Conservation (phyloP, 1,284 basidiomycete genomes). For the Fomes fomentarius region DNA sequence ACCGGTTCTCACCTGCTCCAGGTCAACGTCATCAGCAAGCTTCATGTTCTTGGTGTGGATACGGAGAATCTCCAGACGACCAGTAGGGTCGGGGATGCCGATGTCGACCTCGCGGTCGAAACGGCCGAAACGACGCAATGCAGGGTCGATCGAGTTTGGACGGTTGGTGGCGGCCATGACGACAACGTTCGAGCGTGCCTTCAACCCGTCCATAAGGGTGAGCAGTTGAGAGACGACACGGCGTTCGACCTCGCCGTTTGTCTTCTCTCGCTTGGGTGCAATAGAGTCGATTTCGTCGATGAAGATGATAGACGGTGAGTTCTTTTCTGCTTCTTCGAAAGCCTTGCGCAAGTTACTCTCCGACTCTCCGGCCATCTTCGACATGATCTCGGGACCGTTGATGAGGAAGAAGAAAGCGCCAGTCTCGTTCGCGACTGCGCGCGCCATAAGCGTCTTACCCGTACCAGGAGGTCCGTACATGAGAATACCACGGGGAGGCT, state of each 20-base stretch:
- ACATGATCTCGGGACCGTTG: conserved; percentile 99
- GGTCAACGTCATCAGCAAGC: conserved; percentile 95
- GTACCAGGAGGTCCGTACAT: conserved; percentile 98
- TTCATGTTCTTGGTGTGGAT: conserved; percentile 99
- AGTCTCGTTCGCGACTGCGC: conserved; percentile 99
- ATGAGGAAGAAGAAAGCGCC: conserved; percentile 99
- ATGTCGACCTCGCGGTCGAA: conserved; percentile 99
- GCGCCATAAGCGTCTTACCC: conserved; percentile 98
- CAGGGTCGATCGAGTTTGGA: conserved; percentile 99
- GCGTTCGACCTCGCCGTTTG: conserved; percentile 98
- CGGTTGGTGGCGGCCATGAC: conserved; percentile 99
- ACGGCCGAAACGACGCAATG: conserved; percentile 96
- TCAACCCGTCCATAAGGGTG: conserved; percentile 98
- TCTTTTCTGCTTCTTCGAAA: conserved; percentile 99
- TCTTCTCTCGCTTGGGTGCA: conserved; percentile 99
- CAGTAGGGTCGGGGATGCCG: conserved; percentile 98
- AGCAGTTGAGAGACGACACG: conserved; percentile 98
- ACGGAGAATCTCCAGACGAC: conserved; percentile 96
- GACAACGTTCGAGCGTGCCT: conserved; percentile 98
- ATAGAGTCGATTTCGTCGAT: conserved; percentile 99
- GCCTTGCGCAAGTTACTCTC: conserved; percentile 98
- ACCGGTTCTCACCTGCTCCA: conserved; percentile 75
- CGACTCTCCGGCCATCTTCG: conserved; percentile 98
- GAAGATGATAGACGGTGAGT: conserved; percentile 99
- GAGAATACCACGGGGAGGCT: conserved; percentile 96